These are phyloP conservation scores for Neurospora sp. DNA, from an alignment of 495 filamentous ascomycete genomes.

Conservation along the genomic window DNA sequence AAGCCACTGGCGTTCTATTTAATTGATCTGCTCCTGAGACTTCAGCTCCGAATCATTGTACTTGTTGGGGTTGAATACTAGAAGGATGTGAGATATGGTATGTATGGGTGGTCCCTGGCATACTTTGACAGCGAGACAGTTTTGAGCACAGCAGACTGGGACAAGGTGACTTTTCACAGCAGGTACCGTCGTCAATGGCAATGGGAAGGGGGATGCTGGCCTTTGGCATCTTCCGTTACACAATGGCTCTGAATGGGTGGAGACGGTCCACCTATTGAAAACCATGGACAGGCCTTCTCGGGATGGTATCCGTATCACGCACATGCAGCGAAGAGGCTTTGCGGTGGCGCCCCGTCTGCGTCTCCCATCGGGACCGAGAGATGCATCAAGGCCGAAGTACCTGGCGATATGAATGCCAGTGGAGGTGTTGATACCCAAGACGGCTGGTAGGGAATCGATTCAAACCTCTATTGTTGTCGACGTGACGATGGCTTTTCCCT, in stretches of 20 bases:
- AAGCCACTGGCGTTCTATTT: not conserved
- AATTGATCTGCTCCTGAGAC: not conserved
- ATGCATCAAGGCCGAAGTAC: not conserved
- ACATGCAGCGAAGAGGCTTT: not conserved
- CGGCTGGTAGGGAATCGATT: not conserved
- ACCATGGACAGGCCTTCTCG: not conserved
- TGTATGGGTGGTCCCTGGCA: not conserved
- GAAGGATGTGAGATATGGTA: not conserved
- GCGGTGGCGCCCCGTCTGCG: not conserved
- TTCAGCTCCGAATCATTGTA: not conserved
- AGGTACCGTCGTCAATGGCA: not conserved
- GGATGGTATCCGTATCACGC: not conserved
- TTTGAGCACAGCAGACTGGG: not conserved
- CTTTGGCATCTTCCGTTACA: not conserved
- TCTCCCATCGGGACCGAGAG: constrained; percentile 5
- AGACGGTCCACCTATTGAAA: not conserved
- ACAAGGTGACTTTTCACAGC: not conserved
- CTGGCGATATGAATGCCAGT: not conserved
- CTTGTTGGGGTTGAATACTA: not conserved
- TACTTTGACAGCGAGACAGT: not conserved
- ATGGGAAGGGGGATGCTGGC: not conserved
- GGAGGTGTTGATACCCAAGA: constrained; percentile 1
- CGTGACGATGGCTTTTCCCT: not conserved
- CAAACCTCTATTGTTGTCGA: not conserved
- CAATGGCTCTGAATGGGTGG: not conserved